A percentile compares a stretch with the other conserved stretches of the same genome.
Conservation (phyloP, 768 basidiomycete species). For the Lactifluus hygrophoroides region DNA sequence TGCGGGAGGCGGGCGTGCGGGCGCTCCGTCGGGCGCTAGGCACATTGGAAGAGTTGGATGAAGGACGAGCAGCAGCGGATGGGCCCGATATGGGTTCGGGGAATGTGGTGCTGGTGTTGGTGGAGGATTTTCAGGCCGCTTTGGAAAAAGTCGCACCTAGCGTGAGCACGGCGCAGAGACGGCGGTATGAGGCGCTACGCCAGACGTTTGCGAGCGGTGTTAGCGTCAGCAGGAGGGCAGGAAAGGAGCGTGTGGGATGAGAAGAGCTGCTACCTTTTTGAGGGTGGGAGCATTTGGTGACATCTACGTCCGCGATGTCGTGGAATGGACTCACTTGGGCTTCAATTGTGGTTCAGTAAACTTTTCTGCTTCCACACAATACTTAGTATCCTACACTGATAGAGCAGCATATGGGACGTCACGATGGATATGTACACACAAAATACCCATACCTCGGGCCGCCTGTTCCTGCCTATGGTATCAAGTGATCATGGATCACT, state of each 20-base stretch:
- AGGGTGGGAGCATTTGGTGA: background rate
- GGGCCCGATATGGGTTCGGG: conserved; percentile 21
- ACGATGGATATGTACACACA: too few species aligned
- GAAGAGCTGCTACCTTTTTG: background rate
- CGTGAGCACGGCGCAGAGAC: conserved; percentile 70
- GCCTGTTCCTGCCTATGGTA: too few species aligned
- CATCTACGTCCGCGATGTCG: too few species aligned
- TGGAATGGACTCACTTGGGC: too few species aligned
- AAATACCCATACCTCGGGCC: too few species aligned
- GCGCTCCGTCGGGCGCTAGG: conserved; percentile 67
- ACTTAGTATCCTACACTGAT: too few species aligned
- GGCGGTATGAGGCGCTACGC: conserved; percentile 72
- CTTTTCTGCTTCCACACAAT: too few species aligned
- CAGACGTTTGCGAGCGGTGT: conserved; percentile 80
- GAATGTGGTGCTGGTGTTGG: conserved; percentile 41
- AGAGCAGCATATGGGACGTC: too few species aligned
- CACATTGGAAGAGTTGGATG: conserved; percentile 53
- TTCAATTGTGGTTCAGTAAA: too few species aligned
- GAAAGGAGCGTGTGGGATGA: conserved; percentile 5
- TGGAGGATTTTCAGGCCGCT: conserved; percentile 66
- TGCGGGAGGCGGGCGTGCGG: conserved; percentile 84
- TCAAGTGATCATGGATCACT: too few species aligned
- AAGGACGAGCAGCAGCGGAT: conserved; percentile 21
- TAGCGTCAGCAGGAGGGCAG: conserved; percentile 42
- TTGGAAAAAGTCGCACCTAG: conserved; percentile 79